Evolutionary conservation across 768 basidiomycete species (phyloP), one percentile per base, ranked within the genome.

Genomic region (Pleurotus giganteus): DNA sequence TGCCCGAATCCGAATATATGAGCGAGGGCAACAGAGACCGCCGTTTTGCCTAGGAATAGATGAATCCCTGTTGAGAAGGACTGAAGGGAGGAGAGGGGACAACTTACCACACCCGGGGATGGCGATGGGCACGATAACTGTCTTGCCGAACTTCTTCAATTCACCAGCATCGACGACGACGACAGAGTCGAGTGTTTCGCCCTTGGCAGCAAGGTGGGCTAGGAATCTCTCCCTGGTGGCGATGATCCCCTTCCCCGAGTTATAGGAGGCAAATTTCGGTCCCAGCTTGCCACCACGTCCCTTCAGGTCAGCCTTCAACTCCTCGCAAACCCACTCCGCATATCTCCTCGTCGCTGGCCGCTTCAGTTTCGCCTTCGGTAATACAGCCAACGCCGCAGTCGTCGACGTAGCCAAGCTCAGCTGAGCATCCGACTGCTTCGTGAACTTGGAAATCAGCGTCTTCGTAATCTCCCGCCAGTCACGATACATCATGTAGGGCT

Each of bases 401-500:
- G 66, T 65, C 3, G 62, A 68, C 37, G 75, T 70, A 41, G 71
- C 59, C 5, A 72, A 63, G 21, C 49, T 37, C n/a, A 39, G 5
- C 27, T 8, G 19, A 34, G 49, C 1, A 2, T 34, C 26, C 34
- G 34, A 34, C 17, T 6, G 8, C 7, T 12, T 51, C 49, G 49
- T 51, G 17, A 51, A 37, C 21, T n/a, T 51, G 23, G 23, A 36
- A 7, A 94, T 74, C n/a, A 96, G 74, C 9, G 67, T 70, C 66
- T 91, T 91, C 4, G 97, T 98, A 50, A 95, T 78, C 70, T 98
- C 96, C 53, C 96, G 81, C 94, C 94, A 98, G 66, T 95, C 91
- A 53, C 97, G 88, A 71, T 97, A 98, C 85, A 96, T 95, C 81
- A 98, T 86, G 67, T 99, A 99, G 2, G 96, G 96, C 65, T 98